phyloP scores from a whole-genome alignment of 192 early-diverging fungal species.

The Mortierella hygrophila region DNA sequence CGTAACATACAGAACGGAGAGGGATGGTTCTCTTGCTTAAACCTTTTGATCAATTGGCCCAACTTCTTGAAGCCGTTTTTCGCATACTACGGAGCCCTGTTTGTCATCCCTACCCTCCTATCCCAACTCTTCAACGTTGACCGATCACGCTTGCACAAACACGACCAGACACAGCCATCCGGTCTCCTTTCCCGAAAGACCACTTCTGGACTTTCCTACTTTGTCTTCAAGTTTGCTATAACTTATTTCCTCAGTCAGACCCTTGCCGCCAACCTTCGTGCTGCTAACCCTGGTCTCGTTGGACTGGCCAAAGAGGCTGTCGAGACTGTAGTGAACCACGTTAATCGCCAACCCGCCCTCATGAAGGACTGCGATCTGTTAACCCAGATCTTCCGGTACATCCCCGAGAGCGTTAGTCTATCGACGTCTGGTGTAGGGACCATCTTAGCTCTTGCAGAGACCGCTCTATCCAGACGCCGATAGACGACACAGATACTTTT shows the following conservation, averaged over 20 bases:
- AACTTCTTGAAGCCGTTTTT: conserved; percentile 45
- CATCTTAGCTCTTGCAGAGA: conserved; percentile 42
- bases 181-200: conserved; percentile 29
- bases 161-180: neutral
- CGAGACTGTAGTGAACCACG: neutral
- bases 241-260: conserved; percentile 37
- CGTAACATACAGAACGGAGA: neutral
- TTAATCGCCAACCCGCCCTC: neutral
- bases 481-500: neutral
- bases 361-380: conserved; percentile 15
- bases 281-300: neutral
- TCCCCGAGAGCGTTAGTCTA: conserved; percentile 26
- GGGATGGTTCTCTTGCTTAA: conserved; percentile 2
- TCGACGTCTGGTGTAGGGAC: conserved; percentile 45
- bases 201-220: conserved; percentile 39
- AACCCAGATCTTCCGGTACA: conserved; percentile 33
- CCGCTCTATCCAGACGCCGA: conserved; percentile 12
- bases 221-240: conserved; percentile 50
- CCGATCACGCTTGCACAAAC: neutral
- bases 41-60: conserved; percentile 40
- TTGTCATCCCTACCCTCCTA: conserved; percentile 35
- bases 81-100: conserved; percentile 41
- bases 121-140: conserved; percentile 50
- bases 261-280: neutral
- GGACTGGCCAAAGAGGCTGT: conserved; percentile 7